phyloP scores from a whole-genome alignment of 768 basidiomycete genomes.

The Rubroboletus satanas region DNA sequence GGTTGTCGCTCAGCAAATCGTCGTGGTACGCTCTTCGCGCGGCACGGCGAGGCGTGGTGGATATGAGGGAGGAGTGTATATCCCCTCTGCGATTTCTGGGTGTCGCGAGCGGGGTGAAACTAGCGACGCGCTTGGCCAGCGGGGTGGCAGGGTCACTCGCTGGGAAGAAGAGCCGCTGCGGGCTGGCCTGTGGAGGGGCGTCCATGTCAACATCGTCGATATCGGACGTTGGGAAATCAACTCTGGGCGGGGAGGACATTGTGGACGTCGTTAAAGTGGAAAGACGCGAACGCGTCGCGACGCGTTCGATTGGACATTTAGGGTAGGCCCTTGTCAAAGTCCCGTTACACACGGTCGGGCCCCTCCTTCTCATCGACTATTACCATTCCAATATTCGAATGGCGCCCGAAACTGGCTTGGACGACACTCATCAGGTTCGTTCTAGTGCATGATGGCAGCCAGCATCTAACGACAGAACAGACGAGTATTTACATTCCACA shows the following conservation, averaged over 20 bases:
- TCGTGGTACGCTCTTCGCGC: constrained; percentile 20
- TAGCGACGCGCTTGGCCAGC: constrained; percentile 37
- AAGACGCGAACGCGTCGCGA: constrained; percentile 44
- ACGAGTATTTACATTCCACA: constrained; percentile 31
- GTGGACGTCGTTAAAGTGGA: not conserved
- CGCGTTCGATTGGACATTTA: constrained; percentile 48
- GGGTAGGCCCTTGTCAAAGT: constrained; percentile 36
- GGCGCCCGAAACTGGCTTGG: constrained; percentile 13
- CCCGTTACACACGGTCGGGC: not conserved
- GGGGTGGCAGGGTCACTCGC: constrained; percentile 42
- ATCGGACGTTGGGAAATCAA: constrained; percentile 63
- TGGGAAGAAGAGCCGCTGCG: constrained; percentile 27
- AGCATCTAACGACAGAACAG: constrained; percentile 17
- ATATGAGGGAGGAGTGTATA: constrained; percentile 31
- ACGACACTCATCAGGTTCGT: constrained; percentile 29
- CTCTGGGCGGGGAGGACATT: constrained; percentile 64
- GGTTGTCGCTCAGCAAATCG: constrained; percentile 31
- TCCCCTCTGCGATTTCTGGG: constrained; percentile 41
- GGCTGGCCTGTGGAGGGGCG: constrained; percentile 22
- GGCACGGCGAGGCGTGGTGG: constrained; percentile 29
- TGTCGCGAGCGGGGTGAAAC: constrained; percentile 33
- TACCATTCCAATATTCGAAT: constrained; percentile 5
- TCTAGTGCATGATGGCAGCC: not conserved
- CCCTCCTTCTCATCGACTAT: not conserved
- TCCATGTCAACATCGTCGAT: constrained; percentile 55